Evolutionary conservation across 2,329 filamentous ascomycete genomes (phyloP), one percentile per base, ranked within the genome.

Genomic region (Teratosphaeria pseudoeucalypti): DNA sequence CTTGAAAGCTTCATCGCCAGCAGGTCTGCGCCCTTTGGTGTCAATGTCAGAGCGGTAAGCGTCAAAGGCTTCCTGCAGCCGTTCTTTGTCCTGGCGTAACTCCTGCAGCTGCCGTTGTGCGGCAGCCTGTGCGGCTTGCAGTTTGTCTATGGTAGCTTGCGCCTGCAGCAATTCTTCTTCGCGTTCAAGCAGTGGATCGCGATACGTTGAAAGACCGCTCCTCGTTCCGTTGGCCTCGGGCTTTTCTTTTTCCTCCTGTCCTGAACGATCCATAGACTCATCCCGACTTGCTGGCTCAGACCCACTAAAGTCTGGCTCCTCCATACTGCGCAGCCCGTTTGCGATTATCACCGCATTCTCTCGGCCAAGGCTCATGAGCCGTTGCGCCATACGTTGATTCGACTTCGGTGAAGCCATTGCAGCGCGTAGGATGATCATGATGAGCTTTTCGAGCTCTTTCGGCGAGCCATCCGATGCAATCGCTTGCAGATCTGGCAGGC

Each of bases 91-190:
- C 54, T 72, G 70, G 29, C 73, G 71, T 16, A 75, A 70, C 19
- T 73, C 71, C 58, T 76, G 72, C 34, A 80, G 61, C 56, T 80
- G 77, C 34, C 70, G 70, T 56, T 74, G 71, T n/a, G 75, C 66
- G 32, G 74, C 73, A 5, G 63, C 66, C 53, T 78, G 67, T 57
- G 74, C 74, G 2, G 68, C 70, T 60, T 76, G 73, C 34, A 80
- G 63, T 34, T 75, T 73, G 57, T 76, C 70, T 56, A 77, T 76
- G 27, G 76, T 75, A 57, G 76, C 76, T 63, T 78, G 77, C 7
- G 77, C 77, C 62, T 77, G 75, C 60, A 81, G 74, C 6, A 81
- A 66, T 61, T 77, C 75, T 58, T 79, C 78, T 63, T 81, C 78
- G 56, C 77, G 75, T 66, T 81, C 78, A 39, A 81, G 68, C 58